Base-by-base conservation (phyloP, 2,329 filamentous ascomycete species). In the Bipolaris cookei region DNA sequence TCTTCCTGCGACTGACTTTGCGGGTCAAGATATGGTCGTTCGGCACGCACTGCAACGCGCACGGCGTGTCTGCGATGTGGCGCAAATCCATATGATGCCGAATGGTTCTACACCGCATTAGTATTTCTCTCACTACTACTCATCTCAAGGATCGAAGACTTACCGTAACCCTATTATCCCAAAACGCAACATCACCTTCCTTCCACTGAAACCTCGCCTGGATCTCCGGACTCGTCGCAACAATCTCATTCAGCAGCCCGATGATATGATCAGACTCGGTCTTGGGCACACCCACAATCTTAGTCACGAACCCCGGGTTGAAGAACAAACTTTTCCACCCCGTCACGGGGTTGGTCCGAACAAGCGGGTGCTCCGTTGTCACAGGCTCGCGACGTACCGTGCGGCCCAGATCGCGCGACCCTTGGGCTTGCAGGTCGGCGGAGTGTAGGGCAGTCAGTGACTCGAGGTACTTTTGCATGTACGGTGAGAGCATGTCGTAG, bases 161-260 rank as follows among this genome's bases (percentile, higher is more conserved):
- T 61, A 86, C 82, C 43, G 79, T 81, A 35, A 82, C 76, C 16
- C 86, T 78, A 61, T 89, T 90, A 68, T 90, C 87, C 87, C 88
- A 90, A 56, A 90, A 82, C 0, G 86, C 86, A 1, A 90, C 84
- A 55, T 89, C 88, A 39, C 84, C 82, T 60, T 85, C 82, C 41
- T 82, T 80, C 87, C 88, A 89, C 62, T 84, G 81, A 67, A 88
- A 86, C 16, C 89, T 82, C 5, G 85, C 88, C 65, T 91, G 88
- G 57, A 89, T 80, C 72, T 92, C 90, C 39, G 89, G 88, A 6
- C 81, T 85, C 1, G 83, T 83, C 2, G 81, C 74, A 6, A 86
- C 79, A 21, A 86, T 76, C 64, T 85, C 82, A 32, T 83, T 84
- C 32, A 87, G 76, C 44, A 81, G 79, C 2, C 71, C 67, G 58